Base-by-base conservation (phyloP, 169 alveolate species). In the Eimeria necatrix region DNA sequence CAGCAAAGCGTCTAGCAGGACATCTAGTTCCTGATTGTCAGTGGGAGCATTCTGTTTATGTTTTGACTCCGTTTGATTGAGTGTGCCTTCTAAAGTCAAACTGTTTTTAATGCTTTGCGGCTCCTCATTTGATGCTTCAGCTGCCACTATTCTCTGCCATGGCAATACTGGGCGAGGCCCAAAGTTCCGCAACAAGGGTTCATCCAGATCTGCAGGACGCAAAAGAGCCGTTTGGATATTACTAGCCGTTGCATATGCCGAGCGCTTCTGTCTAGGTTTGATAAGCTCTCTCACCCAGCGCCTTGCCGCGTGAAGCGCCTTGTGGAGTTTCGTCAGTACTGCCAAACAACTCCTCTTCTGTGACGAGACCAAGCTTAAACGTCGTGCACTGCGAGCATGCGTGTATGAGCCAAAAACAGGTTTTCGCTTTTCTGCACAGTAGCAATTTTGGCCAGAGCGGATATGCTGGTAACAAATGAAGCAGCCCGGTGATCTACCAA, bases 1-100 rank as follows among this genome's bases (percentile, higher is more conserved):
- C 18, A 16, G 9, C 85, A 74, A 74, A 16, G 85, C 85, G 41
- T 74, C 85, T 74, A 74, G 85, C 20, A 74, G 85, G n/a, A 74
- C 41, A 74, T 6, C 41, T 46, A 74, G 85, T 18, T 74, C 85
- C 3, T 59, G 85, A 5, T 74, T 59, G 85, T 60, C 56, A 16
- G 9, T 14, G 7, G 16, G 41, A 46, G 61, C 85, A 48, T 18
- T 46, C 8, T 48, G 59, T 12, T 48, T 18, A 60, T 22, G 18
- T 12, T 41, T 53, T 48, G 60, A 59, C 2, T 48, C 46, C 2
- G 85, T 12, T 16, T 53, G 85, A 32, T 74, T 74, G 1, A 74
- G 85, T 20, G 85, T 53, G 60, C 32, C 49, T 4, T 74, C 85
- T 74, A 59, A 59, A 74, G 49, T 46, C 0, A 74, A 41, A 16